These are phyloP conservation scores for Pogostemon cablin DNA, from an alignment of 257 asterid genomes.

Conservation along the genomic window DNA sequence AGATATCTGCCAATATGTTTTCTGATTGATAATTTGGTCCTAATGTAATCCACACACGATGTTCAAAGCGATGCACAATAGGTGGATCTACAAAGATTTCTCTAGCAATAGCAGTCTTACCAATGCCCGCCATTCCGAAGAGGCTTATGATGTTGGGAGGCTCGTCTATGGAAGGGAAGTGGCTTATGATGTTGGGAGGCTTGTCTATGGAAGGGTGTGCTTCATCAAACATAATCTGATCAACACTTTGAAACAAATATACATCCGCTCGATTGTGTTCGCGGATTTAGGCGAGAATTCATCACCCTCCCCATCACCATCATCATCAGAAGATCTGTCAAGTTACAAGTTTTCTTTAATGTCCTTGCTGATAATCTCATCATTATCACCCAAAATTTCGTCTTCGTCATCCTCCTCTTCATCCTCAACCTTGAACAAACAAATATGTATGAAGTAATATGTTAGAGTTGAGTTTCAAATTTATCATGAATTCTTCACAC, in stretches of 20 bases:
- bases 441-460: no score
- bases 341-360: not conserved
- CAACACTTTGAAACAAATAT: not conserved
- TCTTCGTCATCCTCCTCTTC: no score
- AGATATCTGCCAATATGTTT: not conserved
- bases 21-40: conserved; percentile 1
- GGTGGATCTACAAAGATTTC: conserved; percentile 10
- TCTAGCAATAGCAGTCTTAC: conserved; percentile 8
- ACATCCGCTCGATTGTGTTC: not conserved
- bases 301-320: not conserved
- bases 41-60: not conserved
- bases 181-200: not conserved
- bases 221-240: not conserved
- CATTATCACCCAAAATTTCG: not conserved
- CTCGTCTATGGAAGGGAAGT: no score
- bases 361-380: not conserved
- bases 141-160: not conserved
- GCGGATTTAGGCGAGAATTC: not conserved
- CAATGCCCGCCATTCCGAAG: conserved; percentile 16
- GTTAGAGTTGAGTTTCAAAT: no score
- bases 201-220: not conserved
- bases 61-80: not conserved
- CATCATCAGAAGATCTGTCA: not conserved
- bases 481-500: no score
- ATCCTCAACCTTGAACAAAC: no score